Evolutionary conservation across 2,329 filamentous ascomycete genomes (phyloP).

Genomic region (Apiospora malaysiana): DNA sequence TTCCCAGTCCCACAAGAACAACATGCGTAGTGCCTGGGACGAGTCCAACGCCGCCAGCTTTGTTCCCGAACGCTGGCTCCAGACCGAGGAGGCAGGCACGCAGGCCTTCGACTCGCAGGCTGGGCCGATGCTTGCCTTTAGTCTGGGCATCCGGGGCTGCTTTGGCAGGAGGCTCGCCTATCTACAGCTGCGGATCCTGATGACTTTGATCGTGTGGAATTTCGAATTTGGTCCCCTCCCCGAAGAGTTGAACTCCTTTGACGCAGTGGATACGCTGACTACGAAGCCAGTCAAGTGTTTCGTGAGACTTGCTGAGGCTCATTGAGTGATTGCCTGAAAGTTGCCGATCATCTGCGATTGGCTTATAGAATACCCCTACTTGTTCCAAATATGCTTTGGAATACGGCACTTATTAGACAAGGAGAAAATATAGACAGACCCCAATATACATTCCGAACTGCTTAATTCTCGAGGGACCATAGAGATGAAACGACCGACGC

Average conservation of each 20-base stretch:
- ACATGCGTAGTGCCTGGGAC: slow-evolving; percentile 24
- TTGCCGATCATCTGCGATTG: not conserved
- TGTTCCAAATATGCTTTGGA: not conserved
- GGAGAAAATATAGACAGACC: not conserved
- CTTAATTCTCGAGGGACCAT: no score
- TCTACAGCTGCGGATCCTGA: slow-evolving; percentile 36
- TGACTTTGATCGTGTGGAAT: slow-evolving; percentile 37
- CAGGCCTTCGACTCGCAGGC: slow-evolving; percentile 25
- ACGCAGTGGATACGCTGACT: slow-evolving; percentile 28
- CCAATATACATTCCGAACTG: not conserved
- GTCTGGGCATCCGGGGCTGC: slow-evolving; percentile 25
- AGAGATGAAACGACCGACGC: no score
- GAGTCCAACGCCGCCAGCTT: slow-evolving; percentile 19
- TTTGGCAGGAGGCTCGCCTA: slow-evolving; percentile 34
- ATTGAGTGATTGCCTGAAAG: not conserved
- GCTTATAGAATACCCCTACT: not conserved
- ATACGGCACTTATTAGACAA: not conserved
- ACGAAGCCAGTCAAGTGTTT: slow-evolving; percentile 31
- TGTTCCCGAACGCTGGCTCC: slow-evolving; percentile 27
- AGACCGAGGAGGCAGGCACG: slow-evolving; percentile 3
- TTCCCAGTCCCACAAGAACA: slow-evolving; percentile 21
- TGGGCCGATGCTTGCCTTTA: slow-evolving; percentile 27
- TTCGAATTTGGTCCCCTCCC: slow-evolving; percentile 33
- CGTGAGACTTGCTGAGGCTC: slow-evolving; percentile 24
- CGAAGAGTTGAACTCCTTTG: slow-evolving; percentile 30